Conservation (phyloP, 1,284 basidiomycete genomes). For the Ceratobasidium theobromae region DNA sequence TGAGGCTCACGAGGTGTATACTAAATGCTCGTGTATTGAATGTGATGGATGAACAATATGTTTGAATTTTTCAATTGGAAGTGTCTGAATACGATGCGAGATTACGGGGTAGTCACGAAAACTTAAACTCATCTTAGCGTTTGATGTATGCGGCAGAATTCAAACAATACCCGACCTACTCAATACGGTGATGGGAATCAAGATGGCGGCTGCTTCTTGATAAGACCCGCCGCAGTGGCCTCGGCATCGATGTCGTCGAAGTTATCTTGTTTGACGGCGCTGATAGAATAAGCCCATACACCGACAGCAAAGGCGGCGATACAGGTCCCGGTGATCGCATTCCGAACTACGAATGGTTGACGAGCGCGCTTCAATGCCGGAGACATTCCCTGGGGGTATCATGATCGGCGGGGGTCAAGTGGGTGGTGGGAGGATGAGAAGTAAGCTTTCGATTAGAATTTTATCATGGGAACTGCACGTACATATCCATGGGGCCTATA, state of each 20-base stretch:
- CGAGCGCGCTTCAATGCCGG: slow-evolving; percentile 84
- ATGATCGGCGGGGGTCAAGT: neutral
- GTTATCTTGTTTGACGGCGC: slow-evolving; percentile 89
- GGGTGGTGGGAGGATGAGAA: neutral
- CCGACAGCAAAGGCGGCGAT: slow-evolving; percentile 78
- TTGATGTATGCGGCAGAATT: neutral
- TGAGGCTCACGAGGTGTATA: neutral
- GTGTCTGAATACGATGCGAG: neutral
- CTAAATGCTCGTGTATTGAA: too few relatives aligned
- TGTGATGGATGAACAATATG: too few relatives aligned
- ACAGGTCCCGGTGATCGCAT: slow-evolving; percentile 73
- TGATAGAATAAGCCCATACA: slow-evolving; percentile 91
- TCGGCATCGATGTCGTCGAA: slow-evolving; percentile 84
- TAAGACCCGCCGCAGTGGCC: slow-evolving; percentile 49
- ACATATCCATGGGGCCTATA: slow-evolving; percentile 37
- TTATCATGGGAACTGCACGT: neutral
- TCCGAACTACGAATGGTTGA: slow-evolving; percentile 76
- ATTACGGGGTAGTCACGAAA: neutral
- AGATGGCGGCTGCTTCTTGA: slow-evolving; percentile 10
- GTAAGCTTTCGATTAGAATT: neutral
- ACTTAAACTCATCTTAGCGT: neutral
- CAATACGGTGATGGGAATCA: neutral
- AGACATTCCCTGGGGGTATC: slow-evolving; percentile 67
- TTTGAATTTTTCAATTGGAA: too few relatives aligned
- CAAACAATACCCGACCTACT: slow-evolving; percentile 13